Evolutionary conservation across 1,284 basidiomycete species (phyloP), one percentile per base, ranked within the genome.

Genomic region (Boletus mariae): DNA sequence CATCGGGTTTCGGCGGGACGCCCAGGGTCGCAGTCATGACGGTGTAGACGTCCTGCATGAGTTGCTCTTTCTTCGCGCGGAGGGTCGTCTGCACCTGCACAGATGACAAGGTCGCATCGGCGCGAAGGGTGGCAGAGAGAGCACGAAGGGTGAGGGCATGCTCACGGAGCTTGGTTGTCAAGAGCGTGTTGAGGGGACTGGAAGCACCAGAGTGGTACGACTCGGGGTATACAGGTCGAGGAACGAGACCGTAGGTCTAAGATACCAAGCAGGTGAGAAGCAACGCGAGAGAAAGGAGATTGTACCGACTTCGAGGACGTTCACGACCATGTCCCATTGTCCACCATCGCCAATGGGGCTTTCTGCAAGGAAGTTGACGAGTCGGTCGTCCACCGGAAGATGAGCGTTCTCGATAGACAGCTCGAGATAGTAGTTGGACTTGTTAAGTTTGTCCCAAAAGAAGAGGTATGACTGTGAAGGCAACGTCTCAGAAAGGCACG

Each of bases 381-480:
- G 78, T 3, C 95, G 83, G 63, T 91, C 85, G 53, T 97, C 92
- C 45, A 96, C 73, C 0, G 90, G 85, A 52, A 86, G 79, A 60
- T 93, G 86, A 0, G 85, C 84, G 44, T 92, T 81, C 71, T 96
- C 80, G 60, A 98, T 90, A 53, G 88, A 83, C 45, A 86, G 75
- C 73, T 98, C 95, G 25, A 98, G 84, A 71, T 91, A 97, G 74
- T 91, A 95, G 76, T 98, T 98, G 51, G 87, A 80, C 73, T 97
- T 97, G 77, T 97, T 94, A 48, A 97, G 80, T 74, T 95, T 95
- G 73, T 96, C 93, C 77, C 87, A 95, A 78, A 96, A 94, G 79
- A 92, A 94, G 17, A 94, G 77, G 72, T 96, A 96, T 5, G 84
- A 83, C 86, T 91, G 65, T 49, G 29, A 51, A 38, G 40, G 32